These are phyloP conservation scores for Albophoma yamanashiensis DNA, from an alignment of 2,329 filamentous ascomycete genomes.

Conservation along the genomic window DNA sequence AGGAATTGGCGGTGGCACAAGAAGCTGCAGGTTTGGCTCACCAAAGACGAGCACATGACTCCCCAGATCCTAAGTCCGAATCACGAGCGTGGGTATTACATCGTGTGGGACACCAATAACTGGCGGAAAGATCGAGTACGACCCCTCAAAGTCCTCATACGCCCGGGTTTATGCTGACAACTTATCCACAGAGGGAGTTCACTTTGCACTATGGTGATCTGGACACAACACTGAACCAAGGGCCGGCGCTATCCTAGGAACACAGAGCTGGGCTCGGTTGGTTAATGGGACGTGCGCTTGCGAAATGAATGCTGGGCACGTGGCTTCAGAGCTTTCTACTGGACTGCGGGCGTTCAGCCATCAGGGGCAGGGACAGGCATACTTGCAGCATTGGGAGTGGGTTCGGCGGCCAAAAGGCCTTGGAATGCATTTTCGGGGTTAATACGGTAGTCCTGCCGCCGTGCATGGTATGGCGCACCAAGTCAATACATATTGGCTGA, in stretches of 20 bases:
- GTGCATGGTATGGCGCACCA: slow-evolving; percentile 5
- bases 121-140: slow-evolving; percentile 55
- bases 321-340: slow-evolving; percentile 9
- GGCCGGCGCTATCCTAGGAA: slow-evolving; percentile 16
- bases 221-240: slow-evolving; percentile 34
- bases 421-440: slow-evolving; percentile 19
- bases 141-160: slow-evolving; percentile 8
- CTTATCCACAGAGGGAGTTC: slow-evolving; percentile 41
- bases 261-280: neutral
- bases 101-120: slow-evolving; percentile 51
- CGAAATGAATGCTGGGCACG: slow-evolving; percentile 4
- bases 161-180: slow-evolving; percentile 5
- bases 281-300: slow-evolving; percentile 1
- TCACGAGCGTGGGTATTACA: slow-evolving; percentile 55
- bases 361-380: slow-evolving; percentile 18
- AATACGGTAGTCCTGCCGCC: slow-evolving; percentile 5
- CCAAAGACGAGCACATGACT: slow-evolving; percentile 56
- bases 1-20: slow-evolving; percentile 62
- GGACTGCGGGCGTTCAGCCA: slow-evolving; percentile 19
- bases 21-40: slow-evolving; percentile 55
- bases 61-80: slow-evolving; percentile 47
- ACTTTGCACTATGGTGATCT: slow-evolving; percentile 52
- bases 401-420: slow-evolving; percentile 15
- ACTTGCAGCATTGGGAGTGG: slow-evolving; percentile 17
- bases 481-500: neutral